Base-by-base conservation (phyloP, 1,284 basidiomycete genomes). In the Moesziomyces globuligerus region DNA sequence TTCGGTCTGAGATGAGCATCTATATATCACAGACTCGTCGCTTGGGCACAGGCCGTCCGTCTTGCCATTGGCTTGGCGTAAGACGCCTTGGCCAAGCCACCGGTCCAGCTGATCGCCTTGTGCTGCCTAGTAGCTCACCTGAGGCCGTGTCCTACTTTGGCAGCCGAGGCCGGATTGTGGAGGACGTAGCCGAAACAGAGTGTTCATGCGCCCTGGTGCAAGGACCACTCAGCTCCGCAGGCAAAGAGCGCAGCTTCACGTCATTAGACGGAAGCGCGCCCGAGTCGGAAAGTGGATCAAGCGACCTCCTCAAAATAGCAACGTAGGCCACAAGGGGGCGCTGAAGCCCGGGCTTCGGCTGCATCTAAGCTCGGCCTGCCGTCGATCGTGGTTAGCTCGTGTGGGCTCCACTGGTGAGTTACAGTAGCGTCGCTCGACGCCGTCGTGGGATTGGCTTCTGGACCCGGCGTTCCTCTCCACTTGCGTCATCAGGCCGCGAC, bases 401-500 rank as follows among this genome's bases (percentile, higher is more conserved):
- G 32, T 34, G 32, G 32, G 1, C 32, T 34, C 13, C 17, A 13
- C 6, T 17, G n/a, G n/a, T n/a, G n/a, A n/a, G n/a, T n/a, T n/a
- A n/a, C n/a, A n/a, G n/a, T n/a, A n/a, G n/a, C 32, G 15, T 1
- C 3, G 32, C 17, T 34, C 17, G 32, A 13, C 26, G 28, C 26
- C 29, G 29, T 29, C 11, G 44, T 56, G 52, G n/a, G n/a, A 52
- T 57, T 53, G 52, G 59, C 28, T 18, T 15, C 11, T 28, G 6
- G 18, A 29, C 26, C 41, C 40, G 26, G 24, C 15, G 36, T 8
- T 23, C 25, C 11, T 21, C 20, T 62, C 53, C 45, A n/a, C 23
- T 59, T 66, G 62, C 62, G 56, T 66, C 62, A 66, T 66, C 17
- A 36, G 29, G 56, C 62, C 32, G 32, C 32, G 7, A 34, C 32